Percentiles rank a stretch among this genome's conserved stretches.
phyloP scores from a whole-genome alignment of 257 asterid species.

The Asclepias syriaca region DNA sequence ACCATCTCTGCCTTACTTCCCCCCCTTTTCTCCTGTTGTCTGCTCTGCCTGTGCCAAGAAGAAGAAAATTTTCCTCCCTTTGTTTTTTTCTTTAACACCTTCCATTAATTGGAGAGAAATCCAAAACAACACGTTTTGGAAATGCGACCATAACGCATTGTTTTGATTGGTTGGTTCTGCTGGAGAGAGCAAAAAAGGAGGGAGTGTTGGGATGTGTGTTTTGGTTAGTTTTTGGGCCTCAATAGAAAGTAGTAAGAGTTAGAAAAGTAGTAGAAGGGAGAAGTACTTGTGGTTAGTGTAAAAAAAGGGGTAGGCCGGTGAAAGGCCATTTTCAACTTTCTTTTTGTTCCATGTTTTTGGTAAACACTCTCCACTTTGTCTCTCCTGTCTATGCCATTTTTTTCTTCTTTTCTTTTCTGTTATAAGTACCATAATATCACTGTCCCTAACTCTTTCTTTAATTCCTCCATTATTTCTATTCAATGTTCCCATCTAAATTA shows the following conservation, averaged over 20 bases:
- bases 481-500: too few relatives aligned
- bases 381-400: constrained; percentile 2
- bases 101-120: too few relatives aligned
- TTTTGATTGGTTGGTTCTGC: constrained; percentile 1
- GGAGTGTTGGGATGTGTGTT: constrained; percentile 30
- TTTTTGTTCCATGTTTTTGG: constrained; percentile 39
- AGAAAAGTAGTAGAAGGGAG: too few relatives aligned
- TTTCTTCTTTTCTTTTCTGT: neutral
- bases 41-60: neutral
- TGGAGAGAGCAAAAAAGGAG: neutral
- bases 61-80: neutral
- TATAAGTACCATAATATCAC: neutral
- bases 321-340: constrained; percentile 65
- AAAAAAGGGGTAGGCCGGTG: constrained; percentile 44
- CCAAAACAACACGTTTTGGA: too few relatives aligned
- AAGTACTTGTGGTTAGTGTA: neutral
- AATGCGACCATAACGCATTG: too few relatives aligned
- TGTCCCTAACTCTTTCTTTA: neutral
- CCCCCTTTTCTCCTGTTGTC: neutral
- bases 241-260: neutral
- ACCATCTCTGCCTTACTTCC: neutral
- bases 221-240: constrained; percentile 19
- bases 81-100: too few relatives aligned
- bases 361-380: constrained; percentile 20
- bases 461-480: neutral